Base-by-base conservation (phyloP, 768 basidiomycete genomes). In the Rickenella mellea region DNA sequence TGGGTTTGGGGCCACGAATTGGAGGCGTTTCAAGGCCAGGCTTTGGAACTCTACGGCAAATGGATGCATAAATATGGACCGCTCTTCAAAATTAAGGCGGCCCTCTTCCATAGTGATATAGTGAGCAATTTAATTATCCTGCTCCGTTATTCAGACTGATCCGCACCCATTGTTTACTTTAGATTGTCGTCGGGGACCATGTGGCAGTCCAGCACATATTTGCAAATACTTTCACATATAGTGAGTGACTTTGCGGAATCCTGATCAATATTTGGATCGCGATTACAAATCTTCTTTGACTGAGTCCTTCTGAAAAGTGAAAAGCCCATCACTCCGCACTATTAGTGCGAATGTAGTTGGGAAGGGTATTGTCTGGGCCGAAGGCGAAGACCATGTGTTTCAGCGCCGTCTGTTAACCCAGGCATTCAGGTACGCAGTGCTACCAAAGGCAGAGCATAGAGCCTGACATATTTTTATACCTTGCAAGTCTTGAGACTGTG, bases 1-100 rank as follows among this genome's bases (percentile, higher is more conserved):
- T 52, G 47, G 50, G 40, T 62, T 41, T 65, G 61, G 62, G 65
- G 65, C 6, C 65, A 67, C 46, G 65, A 67, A 47, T 53, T 59
- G 25, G 44, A 51, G 15, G 56, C 56, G 8, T 62, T 59, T 46
- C 50, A 64, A 28, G 59, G 60, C 26, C 52, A 62, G 31, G 56
- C 59, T 20, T 53, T 51, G 33, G 55, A 59, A 39, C 59, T 59
- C 53, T 62, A 62, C 50, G 53, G 51, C 1, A 46, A 53, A 25
- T 67, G 65, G 65, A 51, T 61, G 22, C 44, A 50, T 12, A 41
- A 46, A 9, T 56, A 59, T 37, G 64, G 64, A 1, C 51, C 60
- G 22, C 44, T 65, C 38, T 67, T 59, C 56, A 57, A 51, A 39
- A 57, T 67, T 50, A 64, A 63, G 45, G 63, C 52, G 24, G 65